Percentiles rank a stretch among this genome's conserved stretches.
Conservation (phyloP, 306 rosid genomes). For the Cucumis hystrix region DNA sequence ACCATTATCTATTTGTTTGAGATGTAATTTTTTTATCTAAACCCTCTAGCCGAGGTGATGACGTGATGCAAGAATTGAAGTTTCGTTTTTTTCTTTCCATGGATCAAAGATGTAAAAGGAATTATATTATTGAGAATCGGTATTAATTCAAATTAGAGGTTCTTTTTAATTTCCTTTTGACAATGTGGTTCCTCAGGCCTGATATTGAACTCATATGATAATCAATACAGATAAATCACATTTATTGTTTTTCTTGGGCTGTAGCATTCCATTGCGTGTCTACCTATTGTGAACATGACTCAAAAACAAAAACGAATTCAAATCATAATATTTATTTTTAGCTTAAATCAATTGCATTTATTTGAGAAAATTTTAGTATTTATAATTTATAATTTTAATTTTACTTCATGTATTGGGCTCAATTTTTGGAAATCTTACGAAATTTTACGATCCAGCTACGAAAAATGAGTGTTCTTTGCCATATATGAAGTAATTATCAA, state of each 20-base stretch:
- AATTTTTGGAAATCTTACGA: too few relatives aligned
- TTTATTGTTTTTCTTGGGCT: background rate
- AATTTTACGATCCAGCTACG: too few relatives aligned
- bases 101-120: background rate
- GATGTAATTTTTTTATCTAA: too few relatives aligned
- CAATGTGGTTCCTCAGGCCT: background rate
- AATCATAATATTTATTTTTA: too few relatives aligned
- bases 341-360: background rate
- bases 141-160: background rate
- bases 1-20: background rate
- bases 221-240: background rate
- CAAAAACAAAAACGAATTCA: too few relatives aligned
- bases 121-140: background rate
- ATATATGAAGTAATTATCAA: too few relatives aligned
- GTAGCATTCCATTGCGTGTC: background rate
- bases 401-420: too few relatives aligned
- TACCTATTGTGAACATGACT: background rate
- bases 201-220: too few relatives aligned
- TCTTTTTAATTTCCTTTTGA: too few relatives aligned
- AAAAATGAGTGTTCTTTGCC: too few relatives aligned
- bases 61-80: too few relatives aligned
- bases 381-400: too few relatives aligned
- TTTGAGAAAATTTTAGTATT: background rate
- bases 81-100: background rate
- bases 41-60: background rate